phyloP scores from a whole-genome alignment of 2,329 filamentous ascomycete species.

The Xylaria sp. region DNA sequence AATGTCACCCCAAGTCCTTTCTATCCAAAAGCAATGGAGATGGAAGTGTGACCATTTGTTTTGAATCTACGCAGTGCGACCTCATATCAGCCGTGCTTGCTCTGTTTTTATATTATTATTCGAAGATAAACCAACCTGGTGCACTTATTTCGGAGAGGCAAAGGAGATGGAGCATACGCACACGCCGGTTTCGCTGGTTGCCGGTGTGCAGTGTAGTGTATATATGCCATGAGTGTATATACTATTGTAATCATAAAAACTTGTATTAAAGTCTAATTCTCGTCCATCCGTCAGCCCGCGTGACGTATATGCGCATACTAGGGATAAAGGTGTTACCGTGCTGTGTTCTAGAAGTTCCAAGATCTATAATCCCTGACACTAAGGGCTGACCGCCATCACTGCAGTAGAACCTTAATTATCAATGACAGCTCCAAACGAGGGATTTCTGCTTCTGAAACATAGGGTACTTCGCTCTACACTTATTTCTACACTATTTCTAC shows the following conservation, averaged over 20 bases:
- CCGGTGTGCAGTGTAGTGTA: not conserved
- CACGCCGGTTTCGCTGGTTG: constrained; percentile 19
- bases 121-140: not conserved
- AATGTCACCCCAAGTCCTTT: constrained; percentile 10
- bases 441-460: constrained; percentile 17
- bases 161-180: constrained; percentile 7
- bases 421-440: constrained; percentile 12
- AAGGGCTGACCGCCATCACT: constrained; percentile 21
- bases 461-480: too few species aligned
- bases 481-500: not conserved
- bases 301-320: not conserved
- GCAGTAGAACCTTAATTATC: constrained; percentile 12
- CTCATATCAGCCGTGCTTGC: constrained; percentile 18
- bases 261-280: not conserved
- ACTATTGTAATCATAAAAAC: not conserved
- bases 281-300: constrained; percentile 10
- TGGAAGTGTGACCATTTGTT: constrained; percentile 15
- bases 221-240: too few species aligned
- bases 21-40: constrained; percentile 1
- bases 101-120: not conserved
- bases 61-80: not conserved
- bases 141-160: constrained; percentile 1
- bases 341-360: constrained; percentile 24
- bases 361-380: constrained; percentile 12
- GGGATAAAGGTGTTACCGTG: not conserved